Evolutionary conservation across 352 stramenopile species (phyloP), one percentile per base, ranked within the genome.

Genomic region (Pilasporangium apinafurcum): DNA sequence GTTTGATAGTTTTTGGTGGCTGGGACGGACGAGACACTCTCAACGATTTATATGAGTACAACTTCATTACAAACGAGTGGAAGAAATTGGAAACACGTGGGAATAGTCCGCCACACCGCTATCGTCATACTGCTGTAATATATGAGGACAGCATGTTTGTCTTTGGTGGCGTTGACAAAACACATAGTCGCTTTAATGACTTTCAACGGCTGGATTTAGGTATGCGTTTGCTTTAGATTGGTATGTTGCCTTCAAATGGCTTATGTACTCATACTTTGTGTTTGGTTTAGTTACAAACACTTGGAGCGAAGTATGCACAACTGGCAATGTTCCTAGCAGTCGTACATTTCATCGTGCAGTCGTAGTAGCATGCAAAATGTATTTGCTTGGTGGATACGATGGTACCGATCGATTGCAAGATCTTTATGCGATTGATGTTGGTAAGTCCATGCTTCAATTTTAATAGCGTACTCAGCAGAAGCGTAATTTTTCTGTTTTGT

Each of bases 101-200:
- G 2, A 65, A 51, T 29, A 72, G 63, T 10, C 83, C 83, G 14
- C 71, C 76, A 7, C 81, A 95, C 28, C 65, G 83, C 42, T 95
- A 95, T 56, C 76, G 83, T 28, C 83, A 95, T 50, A 91, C 79
- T 13, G 78, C 80, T 0, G 81, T 95, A 22, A 80, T 95, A 17
- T 90, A 69, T 37, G 81, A 69, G 6, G 69, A 89, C 39, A 89
- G 76, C 52, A 95, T 95, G 83, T 89, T 91, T 48, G 75, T 95
- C 9, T 95, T 95, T 56, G 83, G 83, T 27, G 83, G 83, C n/a
- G 83, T 95, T 5, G 83, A 95, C 70, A 95, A 95, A 51, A 81
- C 77, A 1, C 83, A 95, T 57, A 85, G 68, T 26, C 81, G 83
- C 2, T 95, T 92, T 36, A 92, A 93, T 48, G 83, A 95, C 49